Base-by-base conservation (phyloP, 768 basidiomycete genomes). In the Leccinum ochraceum region DNA sequence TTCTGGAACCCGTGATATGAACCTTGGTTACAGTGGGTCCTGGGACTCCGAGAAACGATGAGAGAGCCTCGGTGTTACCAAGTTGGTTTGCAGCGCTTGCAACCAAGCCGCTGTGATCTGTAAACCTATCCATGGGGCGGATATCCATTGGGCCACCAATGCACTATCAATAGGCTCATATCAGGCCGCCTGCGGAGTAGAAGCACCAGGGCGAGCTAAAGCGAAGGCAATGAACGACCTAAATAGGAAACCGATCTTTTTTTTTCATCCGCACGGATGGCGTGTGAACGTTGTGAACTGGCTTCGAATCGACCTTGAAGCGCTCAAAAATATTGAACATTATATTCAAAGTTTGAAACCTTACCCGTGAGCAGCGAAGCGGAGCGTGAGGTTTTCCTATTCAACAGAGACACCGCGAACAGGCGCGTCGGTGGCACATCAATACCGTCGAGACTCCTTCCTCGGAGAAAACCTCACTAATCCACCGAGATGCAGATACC, bases 221-320 rank as follows among this genome's bases (percentile, higher is more conserved):
- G n/a, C 42, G 42, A n/a, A 10, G n/a, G 42, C n/a, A 44, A 22
- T 22, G 44, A 46, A 46, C 14, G 32, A 26, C 37, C 54, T 46
- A 37, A 57, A 55, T 34, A 55, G 53, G 58, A n/a, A 32, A 63
- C 16, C 5, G 24, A 16, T 14, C 22, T 44, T 44, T 17, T 44
- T 44, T 36, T 42, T n/a, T 42, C 3, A 42, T n/a, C 42, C 39
- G 9, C 17, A 10, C n/a, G 42, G 4, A 20, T n/a, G 48, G 50
- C 24, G 50, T 26, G n/a, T 32, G 44, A 24, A 24, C 24, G 24
- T 24, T 24, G 24, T 24, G 26, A 32, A 37, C 37, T 37, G 16
- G 37, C 9, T 42, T n/a, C 9, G 10, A 20, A 11, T 44, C 10
- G 14, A 11, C n/a, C 20, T 44, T 44, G 42, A 46, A 46, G 20